Base-by-base conservation (phyloP, 768 basidiomycete genomes). In the Pisolithus microcarpus region DNA sequence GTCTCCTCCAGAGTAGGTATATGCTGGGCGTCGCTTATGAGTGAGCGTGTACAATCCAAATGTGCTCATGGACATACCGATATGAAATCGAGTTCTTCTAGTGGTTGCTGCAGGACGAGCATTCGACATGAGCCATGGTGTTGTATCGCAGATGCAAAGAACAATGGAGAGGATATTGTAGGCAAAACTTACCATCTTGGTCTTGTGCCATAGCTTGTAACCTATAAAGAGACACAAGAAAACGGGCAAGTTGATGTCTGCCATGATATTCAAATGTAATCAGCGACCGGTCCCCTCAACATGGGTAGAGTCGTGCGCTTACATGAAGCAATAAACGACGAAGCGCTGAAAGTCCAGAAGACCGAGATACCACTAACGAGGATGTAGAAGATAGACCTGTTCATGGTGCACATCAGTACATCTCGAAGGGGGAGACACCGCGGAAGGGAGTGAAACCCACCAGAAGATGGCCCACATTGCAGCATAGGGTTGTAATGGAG, bases 1-100 rank as follows among this genome's bases (percentile, higher is more conserved):
- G 86, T 87, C 66, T 87, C 84, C 65, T 85, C 83, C 28, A 80
- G 44, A 0, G 78, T 75, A 2, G 86, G 86, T 51, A 87, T 82
- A 49, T 84, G 78, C 80, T 84, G 54, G 4, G 31, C 28, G 6
- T 46, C 28, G 10, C 4, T 53, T 23, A 23, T 23, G 21, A 62
- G 45, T 11, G 37, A n/a, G 28, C 13, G 43, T 10, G 7, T 23
- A 10, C 28, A 38, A 31, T 1, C 9, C 2, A 16, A 26, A 18
- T 38, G 30, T 10, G 11, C 5, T 24, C 26, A 7, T 0, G 28
- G 49, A 64, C 78, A 48, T 51, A 81, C 82, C 34, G 84, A 83
- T 52, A 80, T 76, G 53, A 87, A 84, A 63, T 87, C 86, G 78
- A 86, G 84, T 56, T 87, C 79, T 18, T 38, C 43, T 19, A 62